phyloP scores from a whole-genome alignment of 352 stramenopile genomes.

The Thraustochytrium sp. region DNA sequence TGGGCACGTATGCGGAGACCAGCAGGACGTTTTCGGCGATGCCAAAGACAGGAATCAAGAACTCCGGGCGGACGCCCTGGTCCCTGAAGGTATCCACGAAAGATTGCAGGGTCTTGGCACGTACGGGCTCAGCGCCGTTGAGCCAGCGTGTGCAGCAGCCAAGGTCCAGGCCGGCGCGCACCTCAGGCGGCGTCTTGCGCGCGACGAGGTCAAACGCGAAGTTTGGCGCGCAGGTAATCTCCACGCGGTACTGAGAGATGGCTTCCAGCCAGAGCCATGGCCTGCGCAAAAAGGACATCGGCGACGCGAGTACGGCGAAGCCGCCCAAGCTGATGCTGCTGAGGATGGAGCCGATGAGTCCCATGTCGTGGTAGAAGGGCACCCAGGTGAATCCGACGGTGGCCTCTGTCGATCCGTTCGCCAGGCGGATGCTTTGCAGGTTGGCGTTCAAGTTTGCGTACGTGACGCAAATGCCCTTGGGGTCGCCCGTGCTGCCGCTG shows the following conservation, averaged over 20 bases:
- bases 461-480: conserved; percentile 95
- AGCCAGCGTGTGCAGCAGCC: conserved; percentile 65
- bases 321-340: conserved; percentile 79
- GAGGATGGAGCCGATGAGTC: conserved; percentile 89
- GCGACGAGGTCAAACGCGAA: conserved; percentile 93
- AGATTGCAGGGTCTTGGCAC: conserved; percentile 65
- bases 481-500: conserved; percentile 89
- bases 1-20: conserved; percentile 82
- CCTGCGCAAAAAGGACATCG: conserved; percentile 91
- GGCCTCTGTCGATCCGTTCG: neutral
- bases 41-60: conserved; percentile 94
- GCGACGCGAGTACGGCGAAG: conserved; percentile 66
- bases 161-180: conserved; percentile 71
- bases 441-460: conserved; percentile 93
- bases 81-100: conserved; percentile 79
- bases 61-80: conserved; percentile 70
- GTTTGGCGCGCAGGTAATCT: conserved; percentile 93
- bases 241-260: conserved; percentile 75
- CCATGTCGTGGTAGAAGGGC: conserved; percentile 99
- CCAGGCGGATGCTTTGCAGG: neutral
- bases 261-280: conserved; percentile 89
- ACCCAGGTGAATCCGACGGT: conserved; percentile 88
- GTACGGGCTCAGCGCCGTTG: conserved; percentile 70
- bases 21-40: conserved; percentile 97
- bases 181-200: conserved; percentile 64